Base-by-base conservation (phyloP, 768 basidiomycete genomes). In the Dendrothele bispora region DNA sequence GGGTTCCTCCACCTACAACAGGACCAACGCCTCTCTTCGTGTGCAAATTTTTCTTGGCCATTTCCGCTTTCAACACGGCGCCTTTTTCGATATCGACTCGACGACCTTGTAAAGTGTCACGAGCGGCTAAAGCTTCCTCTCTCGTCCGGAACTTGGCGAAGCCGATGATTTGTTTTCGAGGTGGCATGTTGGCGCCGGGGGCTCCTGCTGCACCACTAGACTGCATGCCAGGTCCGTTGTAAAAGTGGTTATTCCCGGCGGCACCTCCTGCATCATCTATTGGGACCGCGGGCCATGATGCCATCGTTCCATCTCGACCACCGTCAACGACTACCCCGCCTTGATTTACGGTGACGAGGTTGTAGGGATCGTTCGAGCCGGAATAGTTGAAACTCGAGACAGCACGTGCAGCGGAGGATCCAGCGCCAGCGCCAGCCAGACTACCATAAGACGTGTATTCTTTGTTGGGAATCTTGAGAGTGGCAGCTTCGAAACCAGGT, bases 31-130 rank as follows among this genome's bases (percentile, higher is more conserved):
- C 89, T 30, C 91, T 76, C 72, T 95, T 97, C 17, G 94, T 95
- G 61, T 99, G 95, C 30, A 99, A 68, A 61, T 99, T 98, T 80
- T 99, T 99, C 82, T 98, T 98, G 17, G 97, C 97, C 95, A 99
- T 98, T 70, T 98, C 97, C 18, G 95, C 97, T 66, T 98, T 98
- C 30, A 99, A 66, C 2, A 94, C 86, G 1, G 91, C 84, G 12
- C 93, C 93, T 59, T 92, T 93, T 66, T 98, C 90, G 26, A 89
- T 82, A 59, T 98, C 97, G 28, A 98, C 90, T 47, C 91, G 79
- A 44, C 87, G 77, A 5, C 95, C 94, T 62, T 95, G 93, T 5
- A 99, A 72, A 5, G 83, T 76, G 59, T 98, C 95, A 30, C 90
- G 75, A 7, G 97, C 97, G 11, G 82, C 82, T 2, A 97, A 65